Evolutionary conservation across 1,284 basidiomycete species (phyloP), one percentile per base, ranked within the genome.

Genomic region (Ceratobasidium sp.): DNA sequence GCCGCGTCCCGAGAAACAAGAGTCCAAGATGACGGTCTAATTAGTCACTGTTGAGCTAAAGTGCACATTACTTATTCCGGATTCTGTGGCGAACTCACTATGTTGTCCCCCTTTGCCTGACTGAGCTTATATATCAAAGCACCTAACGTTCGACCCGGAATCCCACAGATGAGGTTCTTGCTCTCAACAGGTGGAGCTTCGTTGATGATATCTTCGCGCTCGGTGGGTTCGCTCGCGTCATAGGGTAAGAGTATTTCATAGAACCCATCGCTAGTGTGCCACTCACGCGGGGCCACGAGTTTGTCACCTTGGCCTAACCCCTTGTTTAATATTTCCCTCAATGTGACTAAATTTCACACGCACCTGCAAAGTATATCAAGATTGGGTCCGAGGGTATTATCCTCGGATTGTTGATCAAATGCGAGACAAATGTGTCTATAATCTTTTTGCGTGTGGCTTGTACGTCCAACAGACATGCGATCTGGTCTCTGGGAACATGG

Each of bases 291-390:
- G 15, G 69, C 44, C 8, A 15, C 11, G 7, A 7, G 19, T 15
- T 8, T 45, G 36, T 62, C 57, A 11, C 69, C 69, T 27, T 72
- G 57, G 11, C 69, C 69, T 72, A 47, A 5, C 8, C 1, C 11
- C 50, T 15, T 5, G 24, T 27, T 44, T 27, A 48, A 33, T 33
- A 5, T 11, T 11, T 41, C 11, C 9, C 15, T 8, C 45, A 47
- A n/a, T 22, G 29, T 22, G 15, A 29, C 22, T n/a, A 36, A 9
- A 45, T 54, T n/a, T 9, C 11, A 41, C 2, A 41, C 66, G 2
- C 41, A 73, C 69, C 69, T 36, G 69, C 57, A 29, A 50, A 73
- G 44, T 73, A 73, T 44, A 73, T 53, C 17, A 73, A 31, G 7
- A 73, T 73, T 15, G 69, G 69, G 48, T 60, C 59, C 11, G 11